phyloP scores from a whole-genome alignment of 1,284 basidiomycete genomes.

The Cerrena zonata region DNA sequence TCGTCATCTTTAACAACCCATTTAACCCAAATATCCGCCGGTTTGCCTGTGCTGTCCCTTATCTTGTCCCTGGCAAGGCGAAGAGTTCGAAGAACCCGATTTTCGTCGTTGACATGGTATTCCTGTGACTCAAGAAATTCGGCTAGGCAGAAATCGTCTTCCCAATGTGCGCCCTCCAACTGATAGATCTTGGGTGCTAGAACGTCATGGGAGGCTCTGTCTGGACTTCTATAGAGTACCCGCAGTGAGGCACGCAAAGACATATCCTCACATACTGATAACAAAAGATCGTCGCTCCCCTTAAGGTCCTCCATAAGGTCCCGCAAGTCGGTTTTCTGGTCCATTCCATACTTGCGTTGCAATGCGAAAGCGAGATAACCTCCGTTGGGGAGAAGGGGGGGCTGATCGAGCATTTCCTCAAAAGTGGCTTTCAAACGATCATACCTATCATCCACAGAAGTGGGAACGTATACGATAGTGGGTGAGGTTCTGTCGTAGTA shows the following conservation, averaged over 20 bases:
- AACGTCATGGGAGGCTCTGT: no score
- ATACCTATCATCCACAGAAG: no score
- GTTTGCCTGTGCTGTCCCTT: not conserved
- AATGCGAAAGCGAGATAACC: conserved; percentile 22
- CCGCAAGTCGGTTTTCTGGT: not conserved
- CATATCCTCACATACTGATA: not conserved
- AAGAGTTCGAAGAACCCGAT: not conserved
- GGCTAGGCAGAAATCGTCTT: no score
- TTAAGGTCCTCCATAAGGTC: not conserved
- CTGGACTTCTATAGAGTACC: conserved; percentile 3
- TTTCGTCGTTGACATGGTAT: not conserved
- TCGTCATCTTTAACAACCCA: no score
- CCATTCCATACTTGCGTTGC: not conserved
- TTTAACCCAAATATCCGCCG: not conserved
- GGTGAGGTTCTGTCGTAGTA: conserved; percentile 17
- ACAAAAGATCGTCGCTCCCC: not conserved
- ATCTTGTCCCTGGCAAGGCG: not conserved
- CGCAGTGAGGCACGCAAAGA: not conserved
- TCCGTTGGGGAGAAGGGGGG: conserved; percentile 26
- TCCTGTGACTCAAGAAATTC: no score
- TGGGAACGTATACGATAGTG: not conserved
- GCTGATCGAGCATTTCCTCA: conserved; percentile 17
- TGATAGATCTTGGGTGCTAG: not conserved
- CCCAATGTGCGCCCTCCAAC: no score
- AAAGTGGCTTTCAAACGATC: conserved; percentile 11